Evolutionary conservation across 192 early-diverging fungal genomes (phyloP).

Genomic region (Kappamyces sp.): DNA sequence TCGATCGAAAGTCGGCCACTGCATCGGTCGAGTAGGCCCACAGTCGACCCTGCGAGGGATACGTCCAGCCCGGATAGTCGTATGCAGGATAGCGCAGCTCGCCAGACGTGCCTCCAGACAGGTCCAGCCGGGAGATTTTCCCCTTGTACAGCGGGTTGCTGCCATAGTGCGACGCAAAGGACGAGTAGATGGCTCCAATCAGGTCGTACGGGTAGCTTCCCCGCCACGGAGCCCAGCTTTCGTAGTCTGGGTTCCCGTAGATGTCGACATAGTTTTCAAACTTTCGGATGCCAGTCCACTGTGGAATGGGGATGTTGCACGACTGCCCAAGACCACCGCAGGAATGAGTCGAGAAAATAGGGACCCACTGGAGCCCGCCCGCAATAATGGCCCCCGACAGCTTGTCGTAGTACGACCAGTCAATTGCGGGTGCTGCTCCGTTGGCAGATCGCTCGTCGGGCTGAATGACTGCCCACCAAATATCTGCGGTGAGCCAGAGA

Average conservation of each 20-base stretch:
- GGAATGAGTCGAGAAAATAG: slow-evolving; percentile 17
- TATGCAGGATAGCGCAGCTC: slow-evolving; percentile 17
- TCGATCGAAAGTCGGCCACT: too few species aligned
- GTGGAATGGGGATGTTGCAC: slow-evolving; percentile 15
- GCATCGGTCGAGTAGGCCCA: too few species aligned
- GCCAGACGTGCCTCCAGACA: slow-evolving; percentile 16
- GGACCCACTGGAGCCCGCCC: slow-evolving; percentile 19
- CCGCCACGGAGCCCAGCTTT: slow-evolving; percentile 16
- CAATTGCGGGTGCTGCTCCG: not conserved
- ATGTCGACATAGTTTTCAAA: slow-evolving; percentile 9
- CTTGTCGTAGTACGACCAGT: slow-evolving; percentile 20
- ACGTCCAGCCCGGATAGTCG: too few species aligned
- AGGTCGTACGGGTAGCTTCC: slow-evolving; percentile 11
- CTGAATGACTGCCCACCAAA: slow-evolving; percentile 18
- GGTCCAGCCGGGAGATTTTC: slow-evolving; percentile 10
- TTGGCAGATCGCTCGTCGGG: not conserved
- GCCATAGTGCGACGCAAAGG: slow-evolving; percentile 13
- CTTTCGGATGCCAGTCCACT: slow-evolving; percentile 9
- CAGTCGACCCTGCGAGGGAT: too few species aligned
- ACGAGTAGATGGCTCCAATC: slow-evolving; percentile 3
- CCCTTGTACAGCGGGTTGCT: not conserved
- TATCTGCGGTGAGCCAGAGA: not conserved
- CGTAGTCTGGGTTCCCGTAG: slow-evolving; percentile 6
- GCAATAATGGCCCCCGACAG: slow-evolving; percentile 17
- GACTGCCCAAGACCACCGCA: slow-evolving; percentile 7